Base-by-base conservation (phyloP, 2,329 filamentous ascomycete species). In the Cryphonectria radicalis region DNA sequence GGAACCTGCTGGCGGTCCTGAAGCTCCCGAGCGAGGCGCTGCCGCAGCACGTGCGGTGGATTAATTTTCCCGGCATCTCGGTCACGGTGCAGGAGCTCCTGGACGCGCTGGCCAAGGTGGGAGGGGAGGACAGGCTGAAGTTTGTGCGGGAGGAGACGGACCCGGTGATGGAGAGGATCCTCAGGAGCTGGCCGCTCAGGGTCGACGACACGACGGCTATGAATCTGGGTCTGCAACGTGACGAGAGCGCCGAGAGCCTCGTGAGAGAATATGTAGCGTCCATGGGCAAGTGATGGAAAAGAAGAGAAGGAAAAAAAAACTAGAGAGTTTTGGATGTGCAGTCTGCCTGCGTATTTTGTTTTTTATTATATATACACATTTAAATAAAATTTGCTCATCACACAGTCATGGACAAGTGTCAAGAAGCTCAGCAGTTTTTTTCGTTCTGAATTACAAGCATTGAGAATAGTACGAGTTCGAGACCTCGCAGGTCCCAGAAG, bases 71-170 rank as follows among this genome's bases (percentile, higher is more conserved):
- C 0, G 86, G 87, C 70, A 76, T 86, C 57, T 85, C 84, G 55
- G 84, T 88, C 5, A 85, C 81, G 1, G 82, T 88, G n/a, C 81
- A 85, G 68, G 80, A 88, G 73, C 87, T 89, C 74, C 75, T 89
- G 59, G 82, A 86, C 71, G 85, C 85, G 0, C 76, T 89, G 70
- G 81, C 83, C 71, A 76, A 81, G 50, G 81, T 88, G 42, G 86
- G 84, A 4, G 87, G 86, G 0, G 77, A 80, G 69, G 81, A 86
- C 66, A 81, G 81, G 22, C 75, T 84, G 59, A 77, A 72, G 0
- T 78, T 84, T 63, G 81, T 89, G 3, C 82, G 83, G 73, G 84
- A 88, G 74, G 81, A 83, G 72, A 81, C 82, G 63, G 84, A 87
- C 66, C 80, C 82, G 40, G 81, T 81, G 55, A 75, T 85, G 25